Conservation (phyloP, 2,329 filamentous ascomycete species). For the Neophaeococcomyces aloes region DNA sequence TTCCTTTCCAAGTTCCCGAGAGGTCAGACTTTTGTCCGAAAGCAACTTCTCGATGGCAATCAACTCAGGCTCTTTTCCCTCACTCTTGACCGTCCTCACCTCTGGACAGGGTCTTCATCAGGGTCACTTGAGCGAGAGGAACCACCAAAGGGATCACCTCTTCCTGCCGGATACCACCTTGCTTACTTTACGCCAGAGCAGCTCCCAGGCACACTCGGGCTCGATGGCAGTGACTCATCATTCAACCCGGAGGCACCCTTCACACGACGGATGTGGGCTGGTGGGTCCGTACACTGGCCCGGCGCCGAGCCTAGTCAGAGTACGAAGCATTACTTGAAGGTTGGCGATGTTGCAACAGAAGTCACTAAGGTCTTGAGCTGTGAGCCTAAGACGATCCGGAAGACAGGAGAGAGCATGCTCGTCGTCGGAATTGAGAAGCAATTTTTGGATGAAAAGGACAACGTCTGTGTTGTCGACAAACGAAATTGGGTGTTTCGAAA, state of each 20-base stretch:
- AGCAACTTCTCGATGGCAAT: conserved; percentile 50
- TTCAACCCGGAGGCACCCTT: conserved; percentile 53
- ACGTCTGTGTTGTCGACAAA: conserved; percentile 43
- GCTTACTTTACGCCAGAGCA: conserved; percentile 53
- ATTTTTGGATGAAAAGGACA: conserved; percentile 42
- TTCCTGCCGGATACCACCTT: conserved; percentile 53
- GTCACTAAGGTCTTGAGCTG: conserved; percentile 46
- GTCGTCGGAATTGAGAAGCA: conserved; percentile 55
- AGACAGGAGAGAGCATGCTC: conserved; percentile 51
- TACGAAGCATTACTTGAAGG: conserved; percentile 35
- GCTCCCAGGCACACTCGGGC: conserved; percentile 44
- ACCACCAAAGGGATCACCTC: conserved; percentile 37
- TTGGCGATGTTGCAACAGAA: conserved; percentile 49
- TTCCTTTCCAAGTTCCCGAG: conserved; percentile 36
- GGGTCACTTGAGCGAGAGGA: conserved; percentile 22
- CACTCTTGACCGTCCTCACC: conserved; percentile 42
- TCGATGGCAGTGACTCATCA: conserved; percentile 50
- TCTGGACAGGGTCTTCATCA: conserved; percentile 32
- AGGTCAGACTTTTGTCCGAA: conserved; percentile 32
- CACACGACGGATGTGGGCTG: conserved; percentile 58
- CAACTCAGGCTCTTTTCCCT: conserved; percentile 53
- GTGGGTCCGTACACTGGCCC: conserved; percentile 48
- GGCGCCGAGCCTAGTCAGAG: conserved; percentile 13
- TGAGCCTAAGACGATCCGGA: conserved; percentile 43
- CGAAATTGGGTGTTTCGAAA: conserved; percentile 41